Conservation (phyloP, 192 early-diverging fungal genomes). For the Coemansia sp. region DNA sequence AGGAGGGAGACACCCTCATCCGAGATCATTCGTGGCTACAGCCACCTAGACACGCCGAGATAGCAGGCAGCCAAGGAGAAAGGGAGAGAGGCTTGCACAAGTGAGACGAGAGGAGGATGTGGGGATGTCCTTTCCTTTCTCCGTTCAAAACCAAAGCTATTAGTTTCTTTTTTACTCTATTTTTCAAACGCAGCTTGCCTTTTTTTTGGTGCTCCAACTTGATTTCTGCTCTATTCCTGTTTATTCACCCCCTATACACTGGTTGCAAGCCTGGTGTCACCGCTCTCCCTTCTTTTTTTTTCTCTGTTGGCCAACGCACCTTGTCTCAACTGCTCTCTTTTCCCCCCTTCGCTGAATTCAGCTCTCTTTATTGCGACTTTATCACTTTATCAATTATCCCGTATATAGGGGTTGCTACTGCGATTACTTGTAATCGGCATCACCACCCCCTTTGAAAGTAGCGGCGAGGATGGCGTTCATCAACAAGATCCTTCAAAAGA, state of each 20-base stretch:
- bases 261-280: too few species aligned
- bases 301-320: background rate
- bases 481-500: conserved; percentile 62
- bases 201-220: background rate
- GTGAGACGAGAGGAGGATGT: background rate
- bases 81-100: background rate
- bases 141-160: background rate
- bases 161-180: background rate
- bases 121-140: background rate
- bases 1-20: conserved; percentile 2
- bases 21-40: background rate
- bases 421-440: background rate
- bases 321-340: background rate
- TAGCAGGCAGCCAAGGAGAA: background rate
- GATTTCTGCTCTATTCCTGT: conserved; percentile 3
- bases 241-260: background rate
- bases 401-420: conserved; percentile 3
- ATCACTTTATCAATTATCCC: background rate
- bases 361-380: background rate
- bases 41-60: background rate
- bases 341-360: background rate
- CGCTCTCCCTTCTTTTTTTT: background rate
- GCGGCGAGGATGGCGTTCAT: conserved; percentile 55
- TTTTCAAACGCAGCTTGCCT: background rate
- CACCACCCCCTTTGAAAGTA: background rate